Base-by-base conservation (phyloP, 768 basidiomycete species). In the Sutorius australiensis region DNA sequence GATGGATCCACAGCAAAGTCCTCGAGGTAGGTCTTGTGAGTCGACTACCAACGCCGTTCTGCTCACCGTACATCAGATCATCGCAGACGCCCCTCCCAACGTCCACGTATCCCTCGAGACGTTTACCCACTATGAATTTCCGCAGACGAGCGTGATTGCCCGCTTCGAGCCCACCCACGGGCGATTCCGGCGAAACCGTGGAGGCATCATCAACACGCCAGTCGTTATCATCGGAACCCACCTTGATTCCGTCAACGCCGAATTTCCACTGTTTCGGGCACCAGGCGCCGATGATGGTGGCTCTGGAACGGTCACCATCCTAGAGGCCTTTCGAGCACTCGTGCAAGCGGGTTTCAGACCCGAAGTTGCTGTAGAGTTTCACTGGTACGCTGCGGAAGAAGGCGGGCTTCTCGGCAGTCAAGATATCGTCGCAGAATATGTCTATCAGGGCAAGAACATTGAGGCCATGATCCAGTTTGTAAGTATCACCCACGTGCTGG, bases 351-450 rank as follows among this genome's bases (percentile, higher is more conserved):
- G 83, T 63, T 91, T 86, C 76, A 78, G 67, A 38, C 89, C 88
- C 47, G 71, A 75, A 53, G 79, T 80, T 40, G 73, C 82, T 6
- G 76, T 91, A 32, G 87, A 92, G 64, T 91, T 91, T 68, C 87
- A 90, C 58, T 90, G 87, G 89, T 92, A 89, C 64, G 84, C 87
- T 46, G 87, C 83, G 39, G 88, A 90, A 75, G 87, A 68, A 45
- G 67, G 55, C 45, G 54, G 61, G 31, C 46, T 56, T 28, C 47
- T 63, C 13, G 49, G 48, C 11, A 45, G 77, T 28, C 79, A 80
- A 56, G 80, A 80, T 6, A 73, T 84, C 50, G 80, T 77, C 3
- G 71, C 73, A 27, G 66, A 62, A 31, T 82, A 83, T 67, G 77
- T 78, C 60, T 72, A 66, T 42, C 57, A 71, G 11, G 75, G 74